Percentiles rank a stretch among this genome's conserved stretches.
These are phyloP conservation scores for Cetradonia linearis DNA, from an alignment of 495 filamentous ascomycete species.

Conservation along the genomic window DNA sequence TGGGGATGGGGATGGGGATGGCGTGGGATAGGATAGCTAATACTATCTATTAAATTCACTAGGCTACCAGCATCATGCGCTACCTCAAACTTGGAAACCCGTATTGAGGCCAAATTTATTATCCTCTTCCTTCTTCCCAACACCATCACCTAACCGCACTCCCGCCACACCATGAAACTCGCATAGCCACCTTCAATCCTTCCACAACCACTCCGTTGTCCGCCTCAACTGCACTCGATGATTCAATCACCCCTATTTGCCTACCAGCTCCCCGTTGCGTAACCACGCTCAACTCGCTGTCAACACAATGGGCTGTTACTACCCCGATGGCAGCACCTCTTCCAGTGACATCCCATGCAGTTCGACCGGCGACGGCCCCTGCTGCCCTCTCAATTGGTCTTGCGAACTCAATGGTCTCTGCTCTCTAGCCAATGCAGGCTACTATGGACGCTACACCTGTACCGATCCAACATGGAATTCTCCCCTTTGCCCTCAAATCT, in stretches of 20 bases:
- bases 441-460: conserved; percentile 23
- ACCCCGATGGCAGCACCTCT: conserved; percentile 21
- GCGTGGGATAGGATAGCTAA: background rate
- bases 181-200: background rate
- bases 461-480: conserved; percentile 22
- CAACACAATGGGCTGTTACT: conserved; percentile 18
- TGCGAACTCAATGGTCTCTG: conserved; percentile 24
- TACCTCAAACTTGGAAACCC: background rate
- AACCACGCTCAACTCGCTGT: background rate
- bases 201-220: background rate
- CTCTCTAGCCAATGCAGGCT: conserved; percentile 16
- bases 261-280: background rate
- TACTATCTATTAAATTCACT: background rate
- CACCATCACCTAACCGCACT: background rate
- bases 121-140: background rate
- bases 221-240: background rate
- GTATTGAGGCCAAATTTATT: background rate
- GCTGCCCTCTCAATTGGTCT: conserved; percentile 21
- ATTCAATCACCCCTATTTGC: background rate
- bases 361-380: conserved; percentile 16
- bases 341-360: conserved; percentile 17
- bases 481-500: conserved; percentile 16
- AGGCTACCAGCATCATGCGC: background rate
- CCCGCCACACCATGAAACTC: background rate
- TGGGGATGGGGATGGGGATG: background rate